phyloP scores from a whole-genome alignment of 2,329 filamentous ascomycete species.

The Cladosporium velox region DNA sequence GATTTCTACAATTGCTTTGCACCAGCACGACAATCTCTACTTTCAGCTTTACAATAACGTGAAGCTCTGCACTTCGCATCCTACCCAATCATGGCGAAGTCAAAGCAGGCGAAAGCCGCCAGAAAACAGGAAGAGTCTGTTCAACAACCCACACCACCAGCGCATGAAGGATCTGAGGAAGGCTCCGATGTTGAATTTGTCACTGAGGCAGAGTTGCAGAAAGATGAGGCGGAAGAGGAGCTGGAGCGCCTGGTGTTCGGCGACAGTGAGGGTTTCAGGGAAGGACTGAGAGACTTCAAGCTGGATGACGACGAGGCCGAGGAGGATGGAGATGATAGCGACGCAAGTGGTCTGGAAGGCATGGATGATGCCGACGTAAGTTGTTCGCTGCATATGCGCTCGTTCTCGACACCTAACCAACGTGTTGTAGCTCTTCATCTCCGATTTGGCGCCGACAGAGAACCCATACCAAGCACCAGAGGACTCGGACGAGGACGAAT shows the following conservation, averaged over 20 bases:
- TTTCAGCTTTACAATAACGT: not conserved
- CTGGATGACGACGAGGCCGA: conserved; percentile 44
- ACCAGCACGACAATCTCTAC: not conserved
- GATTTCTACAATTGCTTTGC: not conserved
- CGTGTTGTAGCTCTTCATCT: conserved; percentile 67
- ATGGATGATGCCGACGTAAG: conserved; percentile 72
- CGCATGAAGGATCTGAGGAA: conserved; percentile 22
- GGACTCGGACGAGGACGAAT: conserved; percentile 45
- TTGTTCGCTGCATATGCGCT: conserved; percentile 21
- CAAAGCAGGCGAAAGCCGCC: conserved; percentile 17
- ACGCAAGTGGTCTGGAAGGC: conserved; percentile 54
- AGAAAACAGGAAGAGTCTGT: conserved; percentile 10
- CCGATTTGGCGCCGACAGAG: conserved; percentile 65
- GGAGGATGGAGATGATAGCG: conserved; percentile 50
- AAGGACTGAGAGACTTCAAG: conserved; percentile 65
- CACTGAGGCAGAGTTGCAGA: conserved; percentile 32
- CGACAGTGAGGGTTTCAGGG: conserved; percentile 77
- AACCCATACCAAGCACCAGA: conserved; percentile 37
- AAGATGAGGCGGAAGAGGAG: conserved; percentile 37
- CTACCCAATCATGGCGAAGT: conserved; percentile 10
- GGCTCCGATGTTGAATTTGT: conserved; percentile 36
- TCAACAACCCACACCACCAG: conserved; percentile 19
- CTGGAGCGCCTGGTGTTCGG: conserved; percentile 82
- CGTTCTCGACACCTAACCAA: conserved; percentile 20
- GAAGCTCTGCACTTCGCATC: not conserved